These are phyloP conservation scores for Claviceps sp. DNA, from an alignment of 2,329 filamentous ascomycete genomes.

Conservation along the genomic window DNA sequence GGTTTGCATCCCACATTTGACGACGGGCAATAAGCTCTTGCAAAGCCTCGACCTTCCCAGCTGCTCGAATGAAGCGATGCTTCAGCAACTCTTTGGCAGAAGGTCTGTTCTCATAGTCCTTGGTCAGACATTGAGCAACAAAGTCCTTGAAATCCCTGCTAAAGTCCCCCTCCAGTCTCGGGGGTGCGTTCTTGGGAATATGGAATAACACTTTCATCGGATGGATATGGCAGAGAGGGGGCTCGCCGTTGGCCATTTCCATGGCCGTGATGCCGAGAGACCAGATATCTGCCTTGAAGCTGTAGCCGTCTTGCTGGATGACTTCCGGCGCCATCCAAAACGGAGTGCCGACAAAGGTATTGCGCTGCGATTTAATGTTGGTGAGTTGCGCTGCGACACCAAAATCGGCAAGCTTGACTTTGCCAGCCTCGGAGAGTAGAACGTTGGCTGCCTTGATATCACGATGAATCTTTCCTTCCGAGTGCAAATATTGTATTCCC, in stretches of 20 bases:
- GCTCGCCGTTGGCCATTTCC: slow-evolving; percentile 78
- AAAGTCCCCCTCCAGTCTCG: slow-evolving; percentile 72
- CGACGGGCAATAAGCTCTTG: slow-evolving; percentile 77
- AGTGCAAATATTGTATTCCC: slow-evolving; percentile 85
- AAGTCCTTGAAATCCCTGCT: slow-evolving; percentile 93
- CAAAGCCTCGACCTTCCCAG: slow-evolving; percentile 76
- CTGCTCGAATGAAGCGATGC: slow-evolving; percentile 76
- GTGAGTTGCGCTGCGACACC: slow-evolving; percentile 92
- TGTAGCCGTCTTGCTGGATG: slow-evolving; percentile 70
- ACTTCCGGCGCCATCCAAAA: slow-evolving; percentile 97
- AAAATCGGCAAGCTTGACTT: slow-evolving; percentile 93
- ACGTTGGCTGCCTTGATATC: slow-evolving; percentile 97
- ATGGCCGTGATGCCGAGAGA: slow-evolving; percentile 85
- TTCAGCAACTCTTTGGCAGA: slow-evolving; percentile 76
- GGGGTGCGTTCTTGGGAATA: slow-evolving; percentile 79
- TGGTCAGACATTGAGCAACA: slow-evolving; percentile 76
- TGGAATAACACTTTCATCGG: slow-evolving; percentile 91
- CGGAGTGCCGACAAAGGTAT: slow-evolving; percentile 94
- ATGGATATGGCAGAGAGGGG: slow-evolving; percentile 73
- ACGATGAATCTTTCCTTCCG: slow-evolving; percentile 88
- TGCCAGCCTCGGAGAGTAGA: slow-evolving; percentile 77
- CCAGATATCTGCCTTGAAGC: slow-evolving; percentile 91
- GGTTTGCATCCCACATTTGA: slow-evolving; percentile 68
- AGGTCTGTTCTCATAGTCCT: slow-evolving; percentile 74
- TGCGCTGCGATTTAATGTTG: slow-evolving; percentile 93